These are phyloP conservation scores for Melanogaster broomeanus DNA, from an alignment of 768 basidiomycete species.

Conservation along the genomic window DNA sequence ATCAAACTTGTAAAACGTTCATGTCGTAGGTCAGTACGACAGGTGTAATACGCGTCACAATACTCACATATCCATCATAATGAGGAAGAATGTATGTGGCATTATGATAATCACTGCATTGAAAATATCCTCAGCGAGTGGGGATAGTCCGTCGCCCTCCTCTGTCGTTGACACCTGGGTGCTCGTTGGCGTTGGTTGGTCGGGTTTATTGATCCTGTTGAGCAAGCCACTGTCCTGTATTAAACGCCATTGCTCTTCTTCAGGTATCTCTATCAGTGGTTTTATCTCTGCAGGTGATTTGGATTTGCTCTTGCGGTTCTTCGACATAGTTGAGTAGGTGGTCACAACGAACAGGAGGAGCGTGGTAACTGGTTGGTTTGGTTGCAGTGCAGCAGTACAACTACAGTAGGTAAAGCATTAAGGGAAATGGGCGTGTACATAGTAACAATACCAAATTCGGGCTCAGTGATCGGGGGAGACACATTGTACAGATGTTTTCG, in stretches of 20 bases:
- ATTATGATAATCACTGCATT: slow-evolving; percentile 64
- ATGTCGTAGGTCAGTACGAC: neutral
- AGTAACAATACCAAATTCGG: slow-evolving; percentile 7
- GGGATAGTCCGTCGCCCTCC: slow-evolving; percentile 38
- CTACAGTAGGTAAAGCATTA: neutral
- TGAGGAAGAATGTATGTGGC: slow-evolving; percentile 71
- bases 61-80: slow-evolving; percentile 85
- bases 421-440: neutral
- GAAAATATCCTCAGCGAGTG: slow-evolving; percentile 70
- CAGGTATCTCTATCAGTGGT: slow-evolving; percentile 53
- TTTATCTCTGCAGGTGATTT: slow-evolving; percentile 11
- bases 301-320: slow-evolving; percentile 21
- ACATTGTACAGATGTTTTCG: slow-evolving; percentile 10
- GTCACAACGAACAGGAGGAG: too few species aligned
- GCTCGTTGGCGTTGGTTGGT: slow-evolving; percentile 4
- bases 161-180: slow-evolving; percentile 2
- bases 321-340: slow-evolving; percentile 33
- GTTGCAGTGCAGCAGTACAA: too few species aligned
- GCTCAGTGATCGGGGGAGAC: neutral
- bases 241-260: slow-evolving; percentile 79
- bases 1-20: slow-evolving; percentile 55
- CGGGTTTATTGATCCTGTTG: slow-evolving; percentile 32
- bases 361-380: too few species aligned
- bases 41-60: neutral
- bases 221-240: slow-evolving; percentile 67